Conservation (phyloP, 768 basidiomycete genomes). For the Agrocybe pediades region DNA sequence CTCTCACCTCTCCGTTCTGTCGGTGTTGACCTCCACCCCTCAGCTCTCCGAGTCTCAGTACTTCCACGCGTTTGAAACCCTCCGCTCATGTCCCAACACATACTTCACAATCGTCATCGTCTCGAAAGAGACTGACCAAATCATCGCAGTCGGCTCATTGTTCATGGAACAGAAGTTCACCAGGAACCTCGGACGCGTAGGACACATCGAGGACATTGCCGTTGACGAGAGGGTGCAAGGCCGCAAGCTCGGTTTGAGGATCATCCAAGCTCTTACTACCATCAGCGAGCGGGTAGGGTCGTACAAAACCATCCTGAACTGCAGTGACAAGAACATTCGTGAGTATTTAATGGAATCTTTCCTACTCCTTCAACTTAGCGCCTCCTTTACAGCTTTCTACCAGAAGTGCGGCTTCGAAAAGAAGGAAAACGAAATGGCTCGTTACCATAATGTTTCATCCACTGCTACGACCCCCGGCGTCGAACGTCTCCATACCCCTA, state of each 20-base stretch:
- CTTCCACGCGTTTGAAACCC: slow-evolving; percentile 63
- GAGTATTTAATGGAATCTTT: slow-evolving; percentile 35
- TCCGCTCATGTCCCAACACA: slow-evolving; percentile 55
- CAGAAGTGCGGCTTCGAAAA: slow-evolving; percentile 91
- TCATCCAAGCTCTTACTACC: slow-evolving; percentile 84
- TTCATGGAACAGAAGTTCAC: slow-evolving; percentile 96
- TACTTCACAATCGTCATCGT: slow-evolving; percentile 90
- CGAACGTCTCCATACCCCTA: slow-evolving; percentile 17
- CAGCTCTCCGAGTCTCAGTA: slow-evolving; percentile 66
- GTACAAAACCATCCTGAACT: slow-evolving; percentile 99
- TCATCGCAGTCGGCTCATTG: slow-evolving; percentile 83
- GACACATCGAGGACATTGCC: slow-evolving; percentile 98
- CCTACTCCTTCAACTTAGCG: slow-evolving; percentile 9
- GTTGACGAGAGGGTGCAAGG: slow-evolving; percentile 89
- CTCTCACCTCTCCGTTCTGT: slow-evolving; percentile 83
- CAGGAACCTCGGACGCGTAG: slow-evolving; percentile 80
- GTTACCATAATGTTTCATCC: slow-evolving; percentile 25
- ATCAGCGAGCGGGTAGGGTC: slow-evolving; percentile 81
- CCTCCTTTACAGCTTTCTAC: slow-evolving; percentile 76
- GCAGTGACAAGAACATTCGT: slow-evolving; percentile 90
- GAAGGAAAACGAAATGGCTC: slow-evolving; percentile 94
- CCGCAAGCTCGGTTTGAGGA: slow-evolving; percentile 83
- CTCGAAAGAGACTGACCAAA: slow-evolving; percentile 67
- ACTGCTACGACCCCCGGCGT: slow-evolving; percentile 2
- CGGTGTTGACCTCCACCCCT: slow-evolving; percentile 76